These are phyloP conservation scores for Trichomonascus vanleenenianus DNA, from an alignment of 805 yeast species.

Conservation along the genomic window DNA sequence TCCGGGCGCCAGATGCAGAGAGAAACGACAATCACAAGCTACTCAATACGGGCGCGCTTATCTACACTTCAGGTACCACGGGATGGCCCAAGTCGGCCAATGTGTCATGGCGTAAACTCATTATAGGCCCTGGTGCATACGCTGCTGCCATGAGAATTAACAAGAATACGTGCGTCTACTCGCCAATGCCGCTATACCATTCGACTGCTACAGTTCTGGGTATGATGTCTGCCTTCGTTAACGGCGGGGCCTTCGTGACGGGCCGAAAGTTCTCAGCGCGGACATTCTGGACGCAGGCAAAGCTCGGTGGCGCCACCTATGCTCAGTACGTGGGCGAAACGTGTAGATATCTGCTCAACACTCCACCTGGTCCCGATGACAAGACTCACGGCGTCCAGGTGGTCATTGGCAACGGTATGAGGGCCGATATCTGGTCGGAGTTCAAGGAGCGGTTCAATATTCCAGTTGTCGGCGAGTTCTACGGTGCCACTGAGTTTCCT, in stretches of 20 bases:
- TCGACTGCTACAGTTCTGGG: constrained; percentile 90
- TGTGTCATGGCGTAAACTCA: constrained; percentile 83
- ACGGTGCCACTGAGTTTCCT: constrained; percentile 91
- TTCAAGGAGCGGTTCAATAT: constrained; percentile 74
- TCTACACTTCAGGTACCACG: constrained; percentile 91
- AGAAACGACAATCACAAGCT: constrained; percentile 52
- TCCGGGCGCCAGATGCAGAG: constrained; percentile 44
- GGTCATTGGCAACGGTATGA: constrained; percentile 87
- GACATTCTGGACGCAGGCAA: constrained; percentile 86
- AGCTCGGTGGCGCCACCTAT: constrained; percentile 61
- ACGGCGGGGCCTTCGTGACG: constrained; percentile 70
- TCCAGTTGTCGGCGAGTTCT: constrained; percentile 76
- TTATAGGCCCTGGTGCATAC: constrained; percentile 61
- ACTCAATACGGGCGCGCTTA: constrained; percentile 58
- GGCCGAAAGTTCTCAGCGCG: constrained; percentile 77
- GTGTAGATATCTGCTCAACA: constrained; percentile 71
- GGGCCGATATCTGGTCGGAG: constrained; percentile 80
- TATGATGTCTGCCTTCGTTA: constrained; percentile 42
- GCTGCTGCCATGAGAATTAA: constrained; percentile 58
- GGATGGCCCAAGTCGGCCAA: constrained; percentile 93
- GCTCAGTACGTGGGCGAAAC: constrained; percentile 94
- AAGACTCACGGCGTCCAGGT: constrained; percentile 48
- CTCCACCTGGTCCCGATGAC: constrained; percentile 57
- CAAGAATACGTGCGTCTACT: constrained; percentile 54
- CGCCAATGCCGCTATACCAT: constrained; percentile 94